Base-by-base conservation (phyloP, 441 rosid species). In the Pelargonium citronellum region DNA sequence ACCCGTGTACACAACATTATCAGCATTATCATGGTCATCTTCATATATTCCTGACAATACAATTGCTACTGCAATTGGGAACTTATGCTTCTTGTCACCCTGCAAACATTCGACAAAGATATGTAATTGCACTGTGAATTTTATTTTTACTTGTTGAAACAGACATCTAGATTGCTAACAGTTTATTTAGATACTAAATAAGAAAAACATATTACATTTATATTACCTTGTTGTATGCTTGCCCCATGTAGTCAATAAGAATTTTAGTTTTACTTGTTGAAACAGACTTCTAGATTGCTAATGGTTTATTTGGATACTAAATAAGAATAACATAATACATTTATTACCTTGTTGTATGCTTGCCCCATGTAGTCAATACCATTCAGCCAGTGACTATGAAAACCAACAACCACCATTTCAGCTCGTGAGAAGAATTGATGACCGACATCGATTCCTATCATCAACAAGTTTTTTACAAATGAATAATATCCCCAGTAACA, bases 1-100 rank as follows among this genome's bases (percentile, higher is more conserved):
- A 22, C 98, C 98, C 68, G 98, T 92, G 75, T 92, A 92, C 22
- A 86, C 76, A 67, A 92, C 84, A 19, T 85, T 89, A 47, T 92
- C 96, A 13, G 95, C 88, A 77, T 92, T 89, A 84, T 92, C 96
- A 11, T 86, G 67, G 77, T 92, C 98, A 86, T 91, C 96, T 77
- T 92, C 96, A 39, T 92, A 92, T 88, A 87, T 83, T 69, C 98
- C 98, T 0, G 96, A 92, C 75, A 92, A 66, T 69, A 92, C 87
- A 70, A 92, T 86, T 66, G 91, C 87, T 60, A 82, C 80, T 0
- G 92, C 94, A 65, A 92, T 71, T 49, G 96, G 96, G 49, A 89
- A 79, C 0, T 55, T 68, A 74, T 87, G 85, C 46, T 82, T 58
- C 16, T 16, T 10, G 71, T 83, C 77, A 69, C 75, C 86, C 92